Evolutionary conservation across 768 basidiomycete genomes (phyloP).

Genomic region (Tremella yokohamensis): DNA sequence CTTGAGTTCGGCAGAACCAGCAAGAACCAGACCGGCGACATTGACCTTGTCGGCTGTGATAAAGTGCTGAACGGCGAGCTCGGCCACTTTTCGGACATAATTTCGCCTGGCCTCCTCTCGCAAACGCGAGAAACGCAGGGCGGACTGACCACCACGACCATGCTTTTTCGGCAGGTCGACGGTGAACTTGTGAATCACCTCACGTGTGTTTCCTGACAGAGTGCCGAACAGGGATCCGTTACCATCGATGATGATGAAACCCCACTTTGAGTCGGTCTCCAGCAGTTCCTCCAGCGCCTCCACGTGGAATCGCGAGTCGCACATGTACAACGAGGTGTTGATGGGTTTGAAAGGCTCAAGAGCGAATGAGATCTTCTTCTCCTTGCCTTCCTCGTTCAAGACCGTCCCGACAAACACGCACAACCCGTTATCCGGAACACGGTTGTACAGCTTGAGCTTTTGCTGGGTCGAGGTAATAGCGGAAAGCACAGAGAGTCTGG

Average conservation of each 20-base stretch:
- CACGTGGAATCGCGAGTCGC: slow-evolving; percentile 86
- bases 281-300: slow-evolving; percentile 93
- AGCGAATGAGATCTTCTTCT: slow-evolving; percentile 98
- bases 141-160: slow-evolving; percentile 99
- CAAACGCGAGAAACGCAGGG: slow-evolving; percentile 97
- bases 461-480: slow-evolving; percentile 99
- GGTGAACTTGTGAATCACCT: slow-evolving; percentile 95
- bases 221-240: slow-evolving; percentile 96
- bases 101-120: slow-evolving; percentile 99
- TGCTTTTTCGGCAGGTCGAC: slow-evolving; percentile 99
- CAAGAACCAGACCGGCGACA: slow-evolving; percentile 89
- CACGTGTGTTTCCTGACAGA: slow-evolving; percentile 93
- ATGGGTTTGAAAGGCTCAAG: slow-evolving; percentile 99
- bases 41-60: slow-evolving; percentile 98
- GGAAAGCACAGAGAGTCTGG: slow-evolving; percentile 89
- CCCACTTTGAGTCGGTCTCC: slow-evolving; percentile 95
- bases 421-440: slow-evolving; percentile 93
- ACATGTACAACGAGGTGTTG: slow-evolving; percentile 97
- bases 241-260: slow-evolving; percentile 85
- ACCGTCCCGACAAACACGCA: slow-evolving; percentile 98
- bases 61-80: slow-evolving; percentile 93
- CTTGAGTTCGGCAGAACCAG: slow-evolving; percentile 98
- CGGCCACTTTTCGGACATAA: slow-evolving; percentile 98
- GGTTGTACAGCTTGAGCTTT: slow-evolving; percentile 90
- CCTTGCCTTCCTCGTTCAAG: slow-evolving; percentile 96